Conservation (phyloP, 2,329 filamentous ascomycete species). For the Fonsecaea pugnacius region DNA sequence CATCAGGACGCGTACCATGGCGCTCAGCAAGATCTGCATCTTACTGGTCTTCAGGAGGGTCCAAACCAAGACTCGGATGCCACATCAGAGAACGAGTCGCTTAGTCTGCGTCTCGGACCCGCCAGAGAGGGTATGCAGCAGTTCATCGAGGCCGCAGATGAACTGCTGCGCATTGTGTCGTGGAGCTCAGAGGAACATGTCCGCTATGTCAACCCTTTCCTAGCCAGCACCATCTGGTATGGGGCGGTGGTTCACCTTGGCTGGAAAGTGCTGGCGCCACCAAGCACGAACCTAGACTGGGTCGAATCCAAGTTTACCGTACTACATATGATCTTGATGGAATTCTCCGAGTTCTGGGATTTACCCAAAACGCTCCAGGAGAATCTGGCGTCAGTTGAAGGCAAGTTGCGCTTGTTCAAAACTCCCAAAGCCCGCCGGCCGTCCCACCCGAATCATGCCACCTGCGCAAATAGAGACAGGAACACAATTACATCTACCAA, state of each 20-base stretch:
- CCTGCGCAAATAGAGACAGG: background rate
- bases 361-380: conserved; percentile 39
- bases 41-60: background rate
- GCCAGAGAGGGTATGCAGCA: conserved; percentile 26
- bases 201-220: conserved; percentile 43
- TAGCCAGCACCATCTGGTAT: conserved; percentile 43
- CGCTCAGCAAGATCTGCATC: conserved; percentile 14
- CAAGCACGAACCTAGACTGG: conserved; percentile 5
- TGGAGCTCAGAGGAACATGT: conserved; percentile 40
- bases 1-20: conserved; percentile 13
- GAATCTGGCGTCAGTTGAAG: conserved; percentile 28
- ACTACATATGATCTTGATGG: conserved; percentile 37
- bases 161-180: conserved; percentile 39
- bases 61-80: background rate
- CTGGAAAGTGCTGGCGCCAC: conserved; percentile 20
- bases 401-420: conserved; percentile 6
- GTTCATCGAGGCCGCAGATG: conserved; percentile 41
- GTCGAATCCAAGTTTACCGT: conserved; percentile 34
- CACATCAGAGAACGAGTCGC: conserved; percentile 1
- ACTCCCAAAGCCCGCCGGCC: conserved; percentile 3
- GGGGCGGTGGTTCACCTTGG: conserved; percentile 40
- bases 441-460: background rate
- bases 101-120: conserved; percentile 13
- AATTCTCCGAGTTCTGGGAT: conserved; percentile 40
- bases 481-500: background rate